Percentiles rank a stretch among this genome's conserved stretches.
These are phyloP conservation scores for Pneumocystis wakefieldiae DNA, from an alignment of 1,139 yeast genomes.

Conservation along the genomic window DNA sequence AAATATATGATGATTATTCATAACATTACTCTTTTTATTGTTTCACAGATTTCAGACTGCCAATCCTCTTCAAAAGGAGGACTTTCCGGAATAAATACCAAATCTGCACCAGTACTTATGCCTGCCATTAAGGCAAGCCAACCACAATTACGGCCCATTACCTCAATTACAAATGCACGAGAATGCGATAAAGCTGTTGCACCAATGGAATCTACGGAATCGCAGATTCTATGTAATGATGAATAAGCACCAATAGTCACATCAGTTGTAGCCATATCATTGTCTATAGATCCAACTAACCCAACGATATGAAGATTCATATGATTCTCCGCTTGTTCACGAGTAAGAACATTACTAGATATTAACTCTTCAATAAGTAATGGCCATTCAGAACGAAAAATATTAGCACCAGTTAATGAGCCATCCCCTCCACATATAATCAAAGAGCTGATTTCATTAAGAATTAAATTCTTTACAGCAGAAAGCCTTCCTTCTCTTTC, in stretches of 20 bases:
- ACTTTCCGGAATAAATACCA: conserved; percentile 80
- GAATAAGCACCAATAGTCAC: conserved; percentile 94
- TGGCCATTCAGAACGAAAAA: conserved; percentile 91
- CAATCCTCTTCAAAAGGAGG: conserved; percentile 55
- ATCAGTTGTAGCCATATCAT: conserved; percentile 93
- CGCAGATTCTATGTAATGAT: conserved; percentile 82
- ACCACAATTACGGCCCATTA: conserved; percentile 98
- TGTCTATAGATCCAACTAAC: conserved; percentile 90
- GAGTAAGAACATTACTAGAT: conserved; percentile 37
- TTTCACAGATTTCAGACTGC: conserved; percentile 46
- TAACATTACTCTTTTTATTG: conserved; percentile 25
- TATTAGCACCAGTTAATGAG: conserved; percentile 90
- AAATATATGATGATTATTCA: conserved; percentile 25
- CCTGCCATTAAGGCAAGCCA: conserved; percentile 98
- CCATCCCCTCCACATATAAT: conserved; percentile 99
- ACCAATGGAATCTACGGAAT: conserved; percentile 86
- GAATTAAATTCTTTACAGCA: conserved; percentile 73
- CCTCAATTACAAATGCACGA: conserved; percentile 93
- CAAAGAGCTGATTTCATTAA: conserved; percentile 83
- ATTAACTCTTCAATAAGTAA: conserved; percentile 58
- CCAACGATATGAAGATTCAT: conserved; percentile 79
- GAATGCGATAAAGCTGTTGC: conserved; percentile 96
- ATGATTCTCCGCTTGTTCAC: conserved; percentile 43
- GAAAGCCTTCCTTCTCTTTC: conserved; percentile 69
- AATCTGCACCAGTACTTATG: conserved; percentile 89